phyloP scores from a whole-genome alignment of 768 basidiomycete species.

The Bullera alba region DNA sequence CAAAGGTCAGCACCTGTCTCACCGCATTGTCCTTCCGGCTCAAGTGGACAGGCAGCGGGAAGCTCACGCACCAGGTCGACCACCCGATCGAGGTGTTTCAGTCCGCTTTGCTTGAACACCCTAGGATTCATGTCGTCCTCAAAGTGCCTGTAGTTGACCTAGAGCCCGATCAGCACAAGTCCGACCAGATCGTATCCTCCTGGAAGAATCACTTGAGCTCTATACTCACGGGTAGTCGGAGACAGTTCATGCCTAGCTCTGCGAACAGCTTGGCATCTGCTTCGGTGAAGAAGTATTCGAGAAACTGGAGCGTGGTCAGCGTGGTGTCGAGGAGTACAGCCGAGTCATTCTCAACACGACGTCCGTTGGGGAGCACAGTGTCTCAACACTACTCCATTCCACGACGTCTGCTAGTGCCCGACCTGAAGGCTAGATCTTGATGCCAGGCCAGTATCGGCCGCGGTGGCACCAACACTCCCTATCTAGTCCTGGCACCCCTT shows the following conservation, averaged over 20 bases:
- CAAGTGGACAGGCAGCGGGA: constrained; percentile 56
- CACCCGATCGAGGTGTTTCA: constrained; percentile 77
- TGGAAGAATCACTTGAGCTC: background rate
- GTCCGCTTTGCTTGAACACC: constrained; percentile 64
- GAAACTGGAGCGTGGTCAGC: constrained; percentile 56
- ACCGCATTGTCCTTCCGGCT: no score
- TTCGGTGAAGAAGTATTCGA: constrained; percentile 76
- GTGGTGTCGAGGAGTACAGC: no score
- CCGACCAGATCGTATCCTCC: background rate
- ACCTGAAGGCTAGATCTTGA: no score
- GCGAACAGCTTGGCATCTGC: constrained; percentile 70
- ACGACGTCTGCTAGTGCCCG: no score
- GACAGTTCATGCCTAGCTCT: constrained; percentile 69
- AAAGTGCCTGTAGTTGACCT: constrained; percentile 38
- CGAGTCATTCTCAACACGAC: no score
- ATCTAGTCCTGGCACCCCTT: background rate
- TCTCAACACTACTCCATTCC: no score
- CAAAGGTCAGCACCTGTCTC: constrained; percentile 64
- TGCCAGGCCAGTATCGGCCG: no score
- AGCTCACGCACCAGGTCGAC: constrained; percentile 51
- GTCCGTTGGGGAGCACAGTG: no score
- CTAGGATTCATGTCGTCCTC: constrained; percentile 70
- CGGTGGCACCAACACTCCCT: no score
- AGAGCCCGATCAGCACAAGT: background rate
- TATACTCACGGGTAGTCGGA: constrained; percentile 50